A percentile compares a stretch with the other conserved stretches of the same genome.
These are phyloP conservation scores for Aspergillus nidulans DNA, from an alignment of 495 filamentous ascomycete species.

Conservation along the genomic window DNA sequence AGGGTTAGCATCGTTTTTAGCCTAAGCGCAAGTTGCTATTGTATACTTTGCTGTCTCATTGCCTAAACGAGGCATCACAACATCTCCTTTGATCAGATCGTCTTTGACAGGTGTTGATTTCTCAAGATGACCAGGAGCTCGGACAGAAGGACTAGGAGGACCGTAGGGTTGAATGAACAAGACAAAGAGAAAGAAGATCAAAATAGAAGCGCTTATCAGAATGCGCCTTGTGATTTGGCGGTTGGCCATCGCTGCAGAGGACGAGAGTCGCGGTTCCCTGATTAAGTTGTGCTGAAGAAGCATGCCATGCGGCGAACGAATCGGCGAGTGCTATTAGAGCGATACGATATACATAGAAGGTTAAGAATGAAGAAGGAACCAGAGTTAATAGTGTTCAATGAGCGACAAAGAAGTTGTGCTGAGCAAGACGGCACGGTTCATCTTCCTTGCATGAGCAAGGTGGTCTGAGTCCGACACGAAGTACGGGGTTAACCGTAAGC, in stretches of 20 bases:
- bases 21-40: background rate
- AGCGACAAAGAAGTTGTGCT: background rate
- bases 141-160: constrained; percentile 38
- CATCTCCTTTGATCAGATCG: constrained; percentile 63
- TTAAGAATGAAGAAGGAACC: constrained; percentile 1
- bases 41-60: constrained; percentile 78
- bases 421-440: constrained; percentile 5
- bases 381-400: background rate
- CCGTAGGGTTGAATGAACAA: constrained; percentile 40
- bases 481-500: background rate
- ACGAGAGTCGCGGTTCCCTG: background rate
- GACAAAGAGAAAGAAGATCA: constrained; percentile 36
- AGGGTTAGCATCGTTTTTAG: background rate
- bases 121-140: constrained; percentile 40
- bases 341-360: background rate
- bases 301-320: background rate
- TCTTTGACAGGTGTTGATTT: constrained; percentile 28
- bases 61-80: constrained; percentile 83
- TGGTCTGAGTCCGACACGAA: background rate
- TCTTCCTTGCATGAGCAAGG: constrained; percentile 9
- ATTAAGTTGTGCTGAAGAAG: background rate
- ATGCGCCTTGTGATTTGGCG: constrained; percentile 42
- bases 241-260: constrained; percentile 31
- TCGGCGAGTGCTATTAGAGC: background rate
- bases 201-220: constrained; percentile 30